A percentile compares a stretch with the other conserved stretches of the same genome.
These are phyloP conservation scores for Ichthyophthirius multifiliis DNA, from an alignment of 169 alveolate species.

Conservation along the genomic window DNA sequence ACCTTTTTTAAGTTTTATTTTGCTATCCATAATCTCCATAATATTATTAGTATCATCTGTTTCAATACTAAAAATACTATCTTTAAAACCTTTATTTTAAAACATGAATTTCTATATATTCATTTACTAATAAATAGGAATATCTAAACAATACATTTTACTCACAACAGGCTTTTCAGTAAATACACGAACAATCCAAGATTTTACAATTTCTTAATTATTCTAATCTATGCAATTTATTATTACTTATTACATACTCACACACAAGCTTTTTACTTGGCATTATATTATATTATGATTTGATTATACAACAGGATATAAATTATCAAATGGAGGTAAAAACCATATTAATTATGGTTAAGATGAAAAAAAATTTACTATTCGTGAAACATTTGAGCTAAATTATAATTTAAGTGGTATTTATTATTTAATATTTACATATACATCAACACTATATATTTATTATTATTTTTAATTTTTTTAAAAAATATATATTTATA, in stretches of 20 bases:
- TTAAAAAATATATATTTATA: no score
- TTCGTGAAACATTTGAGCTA: slow-evolving; percentile 12
- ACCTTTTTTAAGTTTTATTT: no score
- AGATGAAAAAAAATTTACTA: slow-evolving; percentile 11
- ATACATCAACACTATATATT: slow-evolving; percentile 10
- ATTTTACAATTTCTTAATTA: slow-evolving; percentile 9
- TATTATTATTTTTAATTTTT: no score
- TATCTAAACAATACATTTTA: not conserved
- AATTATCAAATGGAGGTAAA: not conserved
- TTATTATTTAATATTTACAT: slow-evolving; percentile 21
- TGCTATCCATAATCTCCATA: no score
- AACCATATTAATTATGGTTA: slow-evolving; percentile 4
- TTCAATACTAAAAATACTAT: no score
- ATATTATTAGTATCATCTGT: no score
- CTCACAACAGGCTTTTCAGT: not conserved
- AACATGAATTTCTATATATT: no score
- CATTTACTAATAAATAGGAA: not conserved
- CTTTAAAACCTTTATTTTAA: no score
- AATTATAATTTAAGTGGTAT: slow-evolving; percentile 18
- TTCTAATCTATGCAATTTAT: slow-evolving; percentile 30
- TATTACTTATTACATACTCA: not conserved
- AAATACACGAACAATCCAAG: slow-evolving; percentile 24
- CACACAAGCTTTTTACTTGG: not conserved
- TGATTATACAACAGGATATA: not conserved
- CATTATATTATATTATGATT: slow-evolving; percentile 12